Conservation (phyloP, 805 yeast species). For the Saccharomyces paradoxus region DNA sequence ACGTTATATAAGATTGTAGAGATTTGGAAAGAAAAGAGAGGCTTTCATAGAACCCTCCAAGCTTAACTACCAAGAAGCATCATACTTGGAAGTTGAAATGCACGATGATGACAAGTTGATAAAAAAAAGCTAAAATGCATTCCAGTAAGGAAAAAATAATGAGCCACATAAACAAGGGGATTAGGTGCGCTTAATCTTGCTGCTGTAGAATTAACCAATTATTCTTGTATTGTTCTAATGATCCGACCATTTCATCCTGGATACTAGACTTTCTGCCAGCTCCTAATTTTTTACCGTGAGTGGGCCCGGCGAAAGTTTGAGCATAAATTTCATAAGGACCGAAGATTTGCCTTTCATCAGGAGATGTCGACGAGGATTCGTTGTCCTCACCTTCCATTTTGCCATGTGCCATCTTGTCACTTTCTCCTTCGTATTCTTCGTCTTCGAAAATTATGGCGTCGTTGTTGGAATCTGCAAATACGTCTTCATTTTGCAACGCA, state of each 20-base stretch:
- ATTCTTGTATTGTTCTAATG: slow-evolving; percentile 31
- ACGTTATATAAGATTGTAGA: background rate
- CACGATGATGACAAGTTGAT: background rate
- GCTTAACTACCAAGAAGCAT: background rate
- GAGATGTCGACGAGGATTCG: slow-evolving; percentile 3
- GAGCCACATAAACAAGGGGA: slow-evolving; percentile 1
- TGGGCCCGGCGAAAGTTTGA: slow-evolving; percentile 1
- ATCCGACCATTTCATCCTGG: slow-evolving; percentile 30
- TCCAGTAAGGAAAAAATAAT: background rate
- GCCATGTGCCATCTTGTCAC: background rate
- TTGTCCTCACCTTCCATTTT: background rate
- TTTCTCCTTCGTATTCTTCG: slow-evolving; percentile 15
- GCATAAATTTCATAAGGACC: slow-evolving; percentile 16
- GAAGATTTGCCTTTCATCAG: slow-evolving; percentile 12
- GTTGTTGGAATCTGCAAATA: slow-evolving; percentile 23
- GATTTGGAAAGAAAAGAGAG: background rate
- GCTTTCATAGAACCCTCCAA: background rate
- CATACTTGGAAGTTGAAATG: background rate
- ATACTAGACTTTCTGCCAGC: slow-evolving; percentile 25
- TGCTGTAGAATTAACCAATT: slow-evolving; percentile 32
- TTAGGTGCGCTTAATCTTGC: slow-evolving; percentile 13
- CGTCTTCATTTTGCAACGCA: slow-evolving; percentile 23
- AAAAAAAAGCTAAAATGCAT: background rate
- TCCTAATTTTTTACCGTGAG: slow-evolving; percentile 3
- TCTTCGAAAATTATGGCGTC: slow-evolving; percentile 29